Evolutionary conservation across 2,329 filamentous ascomycete genomes (phyloP).

Genomic region (Xylaria sp.): DNA sequence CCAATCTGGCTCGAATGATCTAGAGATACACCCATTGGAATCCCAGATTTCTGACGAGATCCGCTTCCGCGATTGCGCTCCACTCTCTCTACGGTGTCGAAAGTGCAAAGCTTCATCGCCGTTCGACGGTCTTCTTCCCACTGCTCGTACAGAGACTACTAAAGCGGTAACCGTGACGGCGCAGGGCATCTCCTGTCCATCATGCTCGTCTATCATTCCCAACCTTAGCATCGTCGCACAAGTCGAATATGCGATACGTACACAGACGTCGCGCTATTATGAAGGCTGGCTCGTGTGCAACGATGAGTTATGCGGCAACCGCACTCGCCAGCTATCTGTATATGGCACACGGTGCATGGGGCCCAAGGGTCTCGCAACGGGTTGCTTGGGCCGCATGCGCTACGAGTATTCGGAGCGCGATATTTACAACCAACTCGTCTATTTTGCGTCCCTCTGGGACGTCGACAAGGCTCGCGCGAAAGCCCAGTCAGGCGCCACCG

Average conservation of each 20-base stretch:
- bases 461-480: conserved; percentile 76
- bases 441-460: conserved; percentile 85
- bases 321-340: conserved; percentile 90
- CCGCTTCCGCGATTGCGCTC: conserved; percentile 81
- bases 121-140: conserved; percentile 76
- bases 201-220: conserved; percentile 69
- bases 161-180: conserved; percentile 58
- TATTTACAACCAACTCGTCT: conserved; percentile 93
- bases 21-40: conserved; percentile 88
- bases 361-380: conserved; percentile 80
- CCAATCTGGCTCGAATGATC: conserved; percentile 56
- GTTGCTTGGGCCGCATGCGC: conserved; percentile 85
- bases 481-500: conserved; percentile 55
- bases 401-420: conserved; percentile 89
- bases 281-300: conserved; percentile 91
- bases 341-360: conserved; percentile 91
- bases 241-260: conserved; percentile 81
- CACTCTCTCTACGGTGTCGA: conserved; percentile 80
- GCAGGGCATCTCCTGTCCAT: conserved; percentile 74
- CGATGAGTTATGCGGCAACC: conserved; percentile 82
- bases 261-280: conserved; percentile 83
- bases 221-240: conserved; percentile 83
- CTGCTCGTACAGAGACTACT: conserved; percentile 48
- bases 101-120: conserved; percentile 73
- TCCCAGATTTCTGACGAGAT: conserved; percentile 91